Evolutionary conservation across 192 early-diverging fungal genomes (phyloP).

Genomic region (Coemansia sp.): DNA sequence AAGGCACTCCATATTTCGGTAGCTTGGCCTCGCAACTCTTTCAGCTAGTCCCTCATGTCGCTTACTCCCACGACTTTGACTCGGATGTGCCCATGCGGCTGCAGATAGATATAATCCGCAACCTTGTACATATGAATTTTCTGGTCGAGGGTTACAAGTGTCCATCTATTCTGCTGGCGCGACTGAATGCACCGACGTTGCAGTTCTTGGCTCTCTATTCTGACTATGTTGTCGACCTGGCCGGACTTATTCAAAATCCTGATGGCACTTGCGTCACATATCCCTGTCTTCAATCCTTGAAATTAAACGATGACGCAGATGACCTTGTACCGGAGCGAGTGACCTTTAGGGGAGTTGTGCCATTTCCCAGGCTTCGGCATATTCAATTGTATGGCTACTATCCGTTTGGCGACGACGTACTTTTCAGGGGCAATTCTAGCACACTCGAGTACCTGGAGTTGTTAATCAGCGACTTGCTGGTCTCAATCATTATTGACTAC

Average conservation of each 20-base stretch:
- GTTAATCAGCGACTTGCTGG: not conserved
- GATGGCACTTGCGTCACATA: slow-evolving; percentile 1
- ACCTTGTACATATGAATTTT: not conserved
- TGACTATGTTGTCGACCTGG: not conserved
- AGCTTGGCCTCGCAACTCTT: not conserved
- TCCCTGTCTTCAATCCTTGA: not conserved
- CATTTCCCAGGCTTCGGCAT: slow-evolving; percentile 3
- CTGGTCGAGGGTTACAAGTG: not conserved
- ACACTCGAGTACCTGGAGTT: not conserved
- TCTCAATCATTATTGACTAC: not conserved
- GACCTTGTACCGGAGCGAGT: not conserved
- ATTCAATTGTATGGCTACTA: not conserved
- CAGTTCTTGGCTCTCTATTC: not conserved
- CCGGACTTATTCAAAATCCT: not conserved
- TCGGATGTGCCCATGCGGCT: not conserved
- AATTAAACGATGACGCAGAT: not conserved
- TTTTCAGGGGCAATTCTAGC: slow-evolving; percentile 4
- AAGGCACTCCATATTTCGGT: not conserved
- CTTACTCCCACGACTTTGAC: not conserved
- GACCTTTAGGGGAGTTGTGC: not conserved
- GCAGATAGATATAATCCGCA: not conserved
- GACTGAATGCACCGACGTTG: not conserved
- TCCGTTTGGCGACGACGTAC: slow-evolving; percentile 6
- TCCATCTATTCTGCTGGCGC: not conserved
- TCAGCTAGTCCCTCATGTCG: not conserved